Base-by-base conservation (phyloP, 352 stramenopile species). In the Thalassiosira exigua region DNA sequence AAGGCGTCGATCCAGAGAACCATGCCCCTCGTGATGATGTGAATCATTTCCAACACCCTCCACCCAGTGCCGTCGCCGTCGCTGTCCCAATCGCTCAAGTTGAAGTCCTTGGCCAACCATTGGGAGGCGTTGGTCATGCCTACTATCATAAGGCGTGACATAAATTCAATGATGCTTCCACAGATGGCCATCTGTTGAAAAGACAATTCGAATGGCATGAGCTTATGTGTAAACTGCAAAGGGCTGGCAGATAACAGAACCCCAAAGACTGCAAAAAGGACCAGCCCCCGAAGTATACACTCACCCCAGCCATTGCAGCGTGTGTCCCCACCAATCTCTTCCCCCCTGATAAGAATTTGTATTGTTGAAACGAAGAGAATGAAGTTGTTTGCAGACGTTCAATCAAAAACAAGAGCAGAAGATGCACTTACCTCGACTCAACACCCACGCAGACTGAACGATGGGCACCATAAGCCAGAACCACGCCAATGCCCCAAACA, bases 1-100 rank as follows among this genome's bases (percentile, higher is more conserved):
- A 93, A 89, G 11, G 82, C 69, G 69, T 91, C 87, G 48, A 93
- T 77, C 66, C 77, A 88, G 19, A 81, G 64, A 17, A 90, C 41
- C 67, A 91, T 80, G 0, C 79, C 79, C 65, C 59, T 26, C 19
- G 71, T 82, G 3, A 90, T 61, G 39, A 90, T 77, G 42, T 86
- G 66, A 48, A 80, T 85, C 41, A 91, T 79, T 79, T 92, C 87
- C 53, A 92, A 58, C 1, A 79, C 61, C 44, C 82, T 61, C 87
- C 87, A 92, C 33, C 87, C 87, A 36, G 82, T 77, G 0, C 82
- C 36, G 64, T 91, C 83, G 14, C 42, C 60, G 0, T 59, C 60
- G 9, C 29, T 58, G 3, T 68, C 60, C 87, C 87, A 92, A 72
- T 86, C 75, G 33, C 79, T 57, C 24, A 92, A 46, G 68, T 92